phyloP scores from a whole-genome alignment of 805 yeast species.

The Suhomyces xylopsoci region DNA sequence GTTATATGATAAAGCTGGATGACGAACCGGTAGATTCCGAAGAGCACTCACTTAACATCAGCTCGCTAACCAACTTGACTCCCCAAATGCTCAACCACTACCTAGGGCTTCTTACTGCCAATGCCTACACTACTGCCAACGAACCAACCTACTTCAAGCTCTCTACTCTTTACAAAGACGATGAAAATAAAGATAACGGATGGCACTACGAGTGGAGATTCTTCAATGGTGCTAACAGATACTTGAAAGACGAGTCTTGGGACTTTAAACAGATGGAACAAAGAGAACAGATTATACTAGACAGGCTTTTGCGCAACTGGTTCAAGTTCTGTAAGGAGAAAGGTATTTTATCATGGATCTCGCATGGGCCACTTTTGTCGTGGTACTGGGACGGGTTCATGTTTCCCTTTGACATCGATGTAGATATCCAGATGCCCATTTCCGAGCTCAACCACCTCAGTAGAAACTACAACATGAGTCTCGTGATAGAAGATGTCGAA shows the following conservation, averaged over 20 bases:
- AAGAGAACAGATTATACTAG: conserved; percentile 11
- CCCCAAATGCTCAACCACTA: conserved; percentile 12
- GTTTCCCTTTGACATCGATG: conserved; percentile 15
- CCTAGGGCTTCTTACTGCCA: conserved; percentile 14
- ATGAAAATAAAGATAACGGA: conserved; percentile 10
- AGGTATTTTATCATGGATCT: conserved; percentile 12
- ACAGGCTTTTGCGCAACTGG: conserved; percentile 12
- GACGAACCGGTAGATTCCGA: not conserved
- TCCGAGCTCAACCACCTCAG: conserved; percentile 10
- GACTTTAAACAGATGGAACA: conserved; percentile 6
- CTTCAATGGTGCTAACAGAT: conserved; percentile 14
- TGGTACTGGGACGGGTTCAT: conserved; percentile 17
- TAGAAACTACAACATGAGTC: conserved; percentile 11
- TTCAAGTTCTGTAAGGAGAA: conserved; percentile 9
- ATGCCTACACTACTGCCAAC: conserved; percentile 4
- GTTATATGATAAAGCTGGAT: not conserved
- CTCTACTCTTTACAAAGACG: conserved; percentile 14
- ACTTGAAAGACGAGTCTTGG: conserved; percentile 6
- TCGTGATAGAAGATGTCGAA: conserved; percentile 13
- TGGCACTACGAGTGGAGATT: conserved; percentile 24
- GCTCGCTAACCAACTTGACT: not conserved
- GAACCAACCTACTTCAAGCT: conserved; percentile 21
- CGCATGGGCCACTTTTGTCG: conserved; percentile 13
- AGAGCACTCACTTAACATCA: not conserved
- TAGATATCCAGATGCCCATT: conserved; percentile 15